Evolutionary conservation across 108 stramenopile species (phyloP), one percentile per base, ranked within the genome.

Genomic region (Schizochytrium sp.): DNA sequence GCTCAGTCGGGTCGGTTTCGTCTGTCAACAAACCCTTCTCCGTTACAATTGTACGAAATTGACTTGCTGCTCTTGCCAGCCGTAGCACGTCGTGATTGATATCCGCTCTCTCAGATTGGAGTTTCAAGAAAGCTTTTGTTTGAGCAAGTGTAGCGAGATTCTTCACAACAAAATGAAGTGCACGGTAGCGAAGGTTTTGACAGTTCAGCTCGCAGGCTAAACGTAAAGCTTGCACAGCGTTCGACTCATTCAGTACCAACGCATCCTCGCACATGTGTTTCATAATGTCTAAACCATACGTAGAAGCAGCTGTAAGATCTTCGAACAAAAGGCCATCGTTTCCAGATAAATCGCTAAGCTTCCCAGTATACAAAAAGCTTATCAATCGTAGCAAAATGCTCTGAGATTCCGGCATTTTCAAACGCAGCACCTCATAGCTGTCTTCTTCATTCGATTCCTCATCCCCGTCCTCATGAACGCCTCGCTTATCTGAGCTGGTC

Each of bases 141-240:
- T 83, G 76, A n/a, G 76, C 47, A 10, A 83, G 47, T 7, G 38
- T 55, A 5, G 10, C 76, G 47, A 83, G 76, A 56, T 42, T 10
- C 76, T 83, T 55, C 45, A 3, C 76, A 47, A 83, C 76, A 55
- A 55, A 83, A 53, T 83, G 76, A 10, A 83, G 53, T 38, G 76
- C 76, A 28, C 76, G 76, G 47, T 38, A 17, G 53, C 53, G 53
- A 5, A 83, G 76, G 5, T 5, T 17, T 1, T 12, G 0, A 42
- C 50, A 49, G 13, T 42, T 40, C 50, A 83, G 13, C 76, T 83
- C 50, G 53, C 55, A 17, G 2, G 50, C 19, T 47, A 55, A n/a
- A 2, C 47, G 53, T 12, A 83, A 40, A 47, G 76, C 28, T 5
- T 5, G 47, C 7, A 83, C 15, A 13, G 76, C 76, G 40, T 83